Percentiles rank a stretch among this genome's conserved stretches.
Conservation (phyloP, 2,329 filamentous ascomycete species). For the Parastagonospora avenae region DNA sequence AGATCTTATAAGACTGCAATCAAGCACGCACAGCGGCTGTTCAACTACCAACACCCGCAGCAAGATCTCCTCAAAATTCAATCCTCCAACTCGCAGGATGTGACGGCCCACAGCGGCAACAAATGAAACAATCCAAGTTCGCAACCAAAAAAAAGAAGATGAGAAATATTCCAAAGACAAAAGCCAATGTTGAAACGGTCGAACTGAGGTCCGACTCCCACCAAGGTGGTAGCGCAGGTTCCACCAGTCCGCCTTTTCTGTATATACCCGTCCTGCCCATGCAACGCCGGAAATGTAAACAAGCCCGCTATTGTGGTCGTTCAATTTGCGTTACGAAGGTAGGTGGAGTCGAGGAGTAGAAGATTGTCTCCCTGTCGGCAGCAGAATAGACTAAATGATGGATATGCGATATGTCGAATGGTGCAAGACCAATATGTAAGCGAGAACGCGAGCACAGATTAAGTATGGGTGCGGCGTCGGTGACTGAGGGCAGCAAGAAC, state of each 20-base stretch:
- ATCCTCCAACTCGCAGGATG: conserved; percentile 22
- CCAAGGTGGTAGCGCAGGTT: conserved; percentile 30
- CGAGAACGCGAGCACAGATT: conserved; percentile 27
- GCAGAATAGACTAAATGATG: conserved; percentile 17
- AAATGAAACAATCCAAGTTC: conserved; percentile 19
- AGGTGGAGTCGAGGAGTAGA: conserved; percentile 24
- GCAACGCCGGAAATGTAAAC: conserved; percentile 42
- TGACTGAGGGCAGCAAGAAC: conserved; percentile 16
- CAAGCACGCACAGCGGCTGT: conserved; percentile 43
- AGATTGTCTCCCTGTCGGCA: conserved; percentile 19
- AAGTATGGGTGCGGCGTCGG: conserved; percentile 26
- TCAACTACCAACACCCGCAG: conserved; percentile 24
- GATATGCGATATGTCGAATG: conserved; percentile 36
- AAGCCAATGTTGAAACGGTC: conserved; percentile 3
- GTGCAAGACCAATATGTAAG: conserved; percentile 34
- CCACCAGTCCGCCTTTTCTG: conserved; percentile 40
- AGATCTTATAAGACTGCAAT: conserved; percentile 29
- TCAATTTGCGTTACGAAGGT: conserved; percentile 44
- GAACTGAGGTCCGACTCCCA: conserved; percentile 20
- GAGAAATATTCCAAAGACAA: conserved; percentile 4
- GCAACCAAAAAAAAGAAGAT: conserved; percentile 14
- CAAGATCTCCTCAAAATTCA: conserved; percentile 21
- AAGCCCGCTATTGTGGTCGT: conserved; percentile 40
- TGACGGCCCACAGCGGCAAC: conserved; percentile 11
- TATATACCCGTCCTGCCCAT: conserved; percentile 28